phyloP scores from a whole-genome alignment of 306 rosid genomes.

The Castanopsis chinensis region DNA sequence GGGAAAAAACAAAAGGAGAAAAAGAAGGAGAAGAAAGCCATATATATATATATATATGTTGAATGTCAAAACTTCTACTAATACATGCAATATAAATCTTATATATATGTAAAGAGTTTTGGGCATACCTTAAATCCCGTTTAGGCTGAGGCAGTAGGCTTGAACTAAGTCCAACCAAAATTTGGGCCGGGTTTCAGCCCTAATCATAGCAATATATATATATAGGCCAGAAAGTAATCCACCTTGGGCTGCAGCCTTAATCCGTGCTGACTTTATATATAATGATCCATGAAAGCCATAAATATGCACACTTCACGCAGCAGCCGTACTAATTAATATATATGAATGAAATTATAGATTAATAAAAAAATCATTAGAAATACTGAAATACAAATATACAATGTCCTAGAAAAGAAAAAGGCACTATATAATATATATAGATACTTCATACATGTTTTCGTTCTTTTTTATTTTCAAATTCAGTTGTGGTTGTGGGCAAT shows the following conservation, averaged over 20 bases:
- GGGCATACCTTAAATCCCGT: too few relatives aligned
- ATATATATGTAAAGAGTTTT: too few relatives aligned
- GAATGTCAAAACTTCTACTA: too few relatives aligned
- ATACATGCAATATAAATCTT: too few relatives aligned
- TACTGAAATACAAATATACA: not conserved
- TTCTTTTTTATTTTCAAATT: not conserved
- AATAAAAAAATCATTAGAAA: not conserved
- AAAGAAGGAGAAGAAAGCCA: too few relatives aligned
- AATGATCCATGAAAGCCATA: not conserved
- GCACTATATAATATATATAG: not conserved
- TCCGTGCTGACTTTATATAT: not conserved
- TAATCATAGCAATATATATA: not conserved
- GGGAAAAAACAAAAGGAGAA: too few relatives aligned
- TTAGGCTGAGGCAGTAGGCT: too few relatives aligned
- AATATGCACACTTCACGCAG: not conserved
- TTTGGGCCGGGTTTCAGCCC: too few relatives aligned
- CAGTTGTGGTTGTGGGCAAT: not conserved
- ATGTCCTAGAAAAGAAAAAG: not conserved
- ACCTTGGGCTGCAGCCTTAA: not conserved
- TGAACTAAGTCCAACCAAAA: too few relatives aligned
- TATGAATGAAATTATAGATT: not conserved
- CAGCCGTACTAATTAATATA: not conserved
- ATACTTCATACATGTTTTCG: not conserved
- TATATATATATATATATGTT: too few relatives aligned
- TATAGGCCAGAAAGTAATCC: not conserved